Evolutionary conservation across 495 filamentous ascomycete genomes (phyloP), one percentile per base, ranked within the genome.

Genomic region (Penicillium roqueforti): DNA sequence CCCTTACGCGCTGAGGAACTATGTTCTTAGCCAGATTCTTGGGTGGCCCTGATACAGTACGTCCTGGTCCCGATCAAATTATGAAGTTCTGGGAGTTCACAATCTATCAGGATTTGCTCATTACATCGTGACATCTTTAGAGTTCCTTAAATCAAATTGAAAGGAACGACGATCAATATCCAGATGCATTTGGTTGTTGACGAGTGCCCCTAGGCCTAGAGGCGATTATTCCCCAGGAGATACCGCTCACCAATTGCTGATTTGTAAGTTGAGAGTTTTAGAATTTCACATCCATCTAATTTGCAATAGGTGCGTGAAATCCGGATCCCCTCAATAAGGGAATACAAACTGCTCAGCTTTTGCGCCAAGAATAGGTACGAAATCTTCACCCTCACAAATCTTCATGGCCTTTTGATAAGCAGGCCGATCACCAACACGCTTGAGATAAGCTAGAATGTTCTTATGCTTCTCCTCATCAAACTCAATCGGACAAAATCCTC

Each of bases 401-500:
- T 53, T 55, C 58, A 70, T 62, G 2, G 67, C 67, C 55, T 43
- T 60, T 40, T 55, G 56, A 46, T 68, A 70, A 9, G 67, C 67
- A 32, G 59, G 57, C 3, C 67, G 53, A 36, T 64, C 60, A 4
- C 57, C 55, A 34, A 70, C 39, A 3, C 65, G 57, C 47, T 58
- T 46, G 47, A 70, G 39, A 51, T 63, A 70, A 22, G 49, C 51
- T 14, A 68, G 54, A 18, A 68, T 42, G 43, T 68, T 47, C 39
- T 51, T 56, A 54, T 70, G 59, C 46, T 59, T 64, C 26, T 56
- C 51, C 36, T 51, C 44, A 61, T 66, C 67, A 29, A 44, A 59
- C 1, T 77, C 70, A n/a, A 72, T 61, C 19, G 67, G 68, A 46
- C 42, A 47, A 56, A 79, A 84, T 11, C 68, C 66, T 18, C 83